Evolutionary conservation across 148 eudicot species (phyloP), one percentile per base, ranked within the genome.

Genomic region (Amaranthus cruentus): DNA sequence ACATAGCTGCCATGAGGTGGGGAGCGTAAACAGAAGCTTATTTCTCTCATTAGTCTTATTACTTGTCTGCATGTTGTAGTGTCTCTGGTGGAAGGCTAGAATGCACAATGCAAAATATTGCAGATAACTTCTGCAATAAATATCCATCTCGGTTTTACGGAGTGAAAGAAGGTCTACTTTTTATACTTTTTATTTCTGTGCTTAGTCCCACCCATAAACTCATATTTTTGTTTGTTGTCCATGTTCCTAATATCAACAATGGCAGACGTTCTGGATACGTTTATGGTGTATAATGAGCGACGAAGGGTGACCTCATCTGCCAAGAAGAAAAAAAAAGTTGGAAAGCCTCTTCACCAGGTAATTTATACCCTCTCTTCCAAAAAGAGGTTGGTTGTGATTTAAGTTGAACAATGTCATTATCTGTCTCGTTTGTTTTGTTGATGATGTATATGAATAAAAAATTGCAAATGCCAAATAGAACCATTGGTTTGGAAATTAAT

Each of bases 31-130:
- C 81, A 47, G 44, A 13, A 12, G 56, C 38, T 47, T 7, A 64
- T 73, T 6, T 51, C 53, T 43, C 4, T 61, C 28, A 4, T 56
- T 47, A 68, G 68, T 73, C 46, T 70, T 78, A 70, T 54, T 49
- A 3, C 21, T 54, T 47, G 58, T 77, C 74, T 78, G 73, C 70
- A 69, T 83, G 74, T 81, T 69, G 60, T 83, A 95, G 98, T 81
- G 89, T 90, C 50, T 59, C 82, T 71, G 98, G 98, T 77, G 98
- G 98, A 68, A 93, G 98, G 79, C 84, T 95, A 83, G 98, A 95
- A 80, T 95, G 97, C 82, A 95, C 98, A 71, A 95, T 95, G 98
- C 98, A 95, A 82, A 95, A 95, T 71, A 90, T 95, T 77, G 97
- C 97, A 47, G 98, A 95, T 73, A 87, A 79, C 69, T 92, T 91